Conservation (phyloP, 169 alveolate species). For the Theileria equi region DNA sequence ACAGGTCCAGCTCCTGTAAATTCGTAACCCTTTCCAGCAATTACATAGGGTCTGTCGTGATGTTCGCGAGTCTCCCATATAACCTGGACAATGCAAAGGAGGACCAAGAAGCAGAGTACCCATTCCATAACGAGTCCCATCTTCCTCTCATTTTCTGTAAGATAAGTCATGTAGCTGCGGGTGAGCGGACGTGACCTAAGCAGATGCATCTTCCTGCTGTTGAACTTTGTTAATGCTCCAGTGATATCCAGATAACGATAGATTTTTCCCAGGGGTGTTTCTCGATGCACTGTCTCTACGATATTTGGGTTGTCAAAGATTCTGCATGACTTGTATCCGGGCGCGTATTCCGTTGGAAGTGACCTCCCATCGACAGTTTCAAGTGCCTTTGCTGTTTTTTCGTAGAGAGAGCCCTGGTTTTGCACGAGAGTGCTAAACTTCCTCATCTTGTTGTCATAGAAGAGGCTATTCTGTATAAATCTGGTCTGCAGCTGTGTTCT, state of each 20-base stretch:
- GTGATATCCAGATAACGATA: conserved; percentile 57
- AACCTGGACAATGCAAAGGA: conserved; percentile 27
- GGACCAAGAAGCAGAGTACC: conserved; percentile 4
- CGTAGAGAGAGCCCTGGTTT: too few relatives aligned
- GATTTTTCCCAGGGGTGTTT: conserved; percentile 1
- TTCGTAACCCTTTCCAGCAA: conserved; percentile 51
- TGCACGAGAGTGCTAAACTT: too few relatives aligned
- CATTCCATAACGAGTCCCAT: conserved; percentile 24
- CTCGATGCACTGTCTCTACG: conserved; percentile 48
- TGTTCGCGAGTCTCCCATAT: conserved; percentile 41
- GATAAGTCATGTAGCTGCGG: conserved; percentile 27
- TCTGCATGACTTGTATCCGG: conserved; percentile 57
- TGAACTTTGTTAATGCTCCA: conserved; percentile 46
- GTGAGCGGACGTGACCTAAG: conserved; percentile 43
- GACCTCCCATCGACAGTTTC: conserved; percentile 13
- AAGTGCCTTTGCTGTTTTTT: conserved; percentile 35
- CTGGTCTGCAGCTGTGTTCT: too few relatives aligned
- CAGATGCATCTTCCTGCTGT: conserved; percentile 56
- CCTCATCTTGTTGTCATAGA: too few relatives aligned
- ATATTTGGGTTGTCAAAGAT: conserved; percentile 66
- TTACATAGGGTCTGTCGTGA: conserved; percentile 34
- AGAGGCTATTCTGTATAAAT: too few relatives aligned
- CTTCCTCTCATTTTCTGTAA: conserved; percentile 55
- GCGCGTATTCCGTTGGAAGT: conserved; percentile 18
- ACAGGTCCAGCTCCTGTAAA: conserved; percentile 69